phyloP scores from a whole-genome alignment of 768 basidiomycete species.

The Boletus coccyginus region DNA sequence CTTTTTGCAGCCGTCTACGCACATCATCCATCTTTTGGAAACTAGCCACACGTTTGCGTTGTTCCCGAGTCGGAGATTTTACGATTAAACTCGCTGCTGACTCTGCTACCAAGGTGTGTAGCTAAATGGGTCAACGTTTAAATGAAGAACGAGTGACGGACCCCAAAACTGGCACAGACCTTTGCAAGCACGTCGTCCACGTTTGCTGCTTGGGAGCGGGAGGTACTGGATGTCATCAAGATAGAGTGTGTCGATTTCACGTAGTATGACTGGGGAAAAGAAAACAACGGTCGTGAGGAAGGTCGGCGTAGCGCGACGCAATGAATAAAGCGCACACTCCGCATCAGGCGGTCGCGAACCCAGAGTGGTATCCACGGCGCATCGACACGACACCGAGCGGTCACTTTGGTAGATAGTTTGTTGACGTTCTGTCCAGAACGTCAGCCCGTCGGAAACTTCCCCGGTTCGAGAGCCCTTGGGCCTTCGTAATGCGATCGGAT shows the following conservation, averaged over 20 bases:
- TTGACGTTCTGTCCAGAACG: constrained; percentile 65
- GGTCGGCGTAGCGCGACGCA: not conserved
- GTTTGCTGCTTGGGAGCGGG: constrained; percentile 79
- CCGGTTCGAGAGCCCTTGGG: not conserved
- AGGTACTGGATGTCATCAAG: constrained; percentile 65
- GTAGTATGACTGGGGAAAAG: constrained; percentile 51
- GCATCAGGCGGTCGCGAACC: constrained; percentile 47
- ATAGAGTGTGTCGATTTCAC: constrained; percentile 64
- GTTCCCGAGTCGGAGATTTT: constrained; percentile 13
- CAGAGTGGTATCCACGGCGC: constrained; percentile 67
- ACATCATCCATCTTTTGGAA: constrained; percentile 19
- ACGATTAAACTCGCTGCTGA: constrained; percentile 24
- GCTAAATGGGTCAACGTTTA: constrained; percentile 4
- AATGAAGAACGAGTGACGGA: not conserved
- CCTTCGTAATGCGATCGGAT: not conserved
- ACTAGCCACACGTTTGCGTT: constrained; percentile 15
- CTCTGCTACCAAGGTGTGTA: constrained; percentile 24
- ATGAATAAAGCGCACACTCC: constrained; percentile 41
- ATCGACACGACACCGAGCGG: constrained; percentile 54
- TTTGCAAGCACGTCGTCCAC: constrained; percentile 68
- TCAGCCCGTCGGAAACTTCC: not conserved
- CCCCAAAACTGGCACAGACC: constrained; percentile 32
- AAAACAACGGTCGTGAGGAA: not conserved
- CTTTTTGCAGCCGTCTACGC: constrained; percentile 26
- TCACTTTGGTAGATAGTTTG: constrained; percentile 80